Percentiles rank a stretch among this genome's conserved stretches.
These are phyloP conservation scores for Rosa rugosa DNA, from an alignment of 306 rosid genomes.

Conservation along the genomic window DNA sequence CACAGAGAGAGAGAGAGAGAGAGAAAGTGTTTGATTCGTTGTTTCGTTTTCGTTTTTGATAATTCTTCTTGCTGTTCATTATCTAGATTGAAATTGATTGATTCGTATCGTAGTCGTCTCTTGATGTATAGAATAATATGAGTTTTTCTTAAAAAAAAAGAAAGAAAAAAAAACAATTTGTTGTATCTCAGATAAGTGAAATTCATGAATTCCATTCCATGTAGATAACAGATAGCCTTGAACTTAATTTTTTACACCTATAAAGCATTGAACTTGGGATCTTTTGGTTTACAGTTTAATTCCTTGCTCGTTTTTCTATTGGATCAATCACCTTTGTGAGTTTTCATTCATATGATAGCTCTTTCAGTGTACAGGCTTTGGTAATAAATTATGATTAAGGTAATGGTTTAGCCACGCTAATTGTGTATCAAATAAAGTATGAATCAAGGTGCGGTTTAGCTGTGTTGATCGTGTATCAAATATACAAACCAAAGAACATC, in stretches of 20 bases:
- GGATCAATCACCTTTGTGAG: background rate
- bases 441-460: background rate
- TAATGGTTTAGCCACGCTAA: background rate
- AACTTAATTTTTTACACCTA: background rate
- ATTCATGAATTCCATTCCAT: background rate
- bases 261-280: background rate
- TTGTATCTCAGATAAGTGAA: no score
- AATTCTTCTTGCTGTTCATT: no score
- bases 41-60: no score
- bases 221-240: background rate
- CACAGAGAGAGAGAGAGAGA: no score
- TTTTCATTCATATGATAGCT: background rate
- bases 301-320: background rate
- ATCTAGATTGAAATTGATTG: no score
- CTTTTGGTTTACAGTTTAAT: background rate
- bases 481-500: conserved; percentile 10
- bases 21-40: no score
- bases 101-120: no score
- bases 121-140: no score
- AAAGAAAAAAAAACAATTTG: no score
- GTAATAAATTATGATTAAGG: background rate
- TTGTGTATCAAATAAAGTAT: background rate
- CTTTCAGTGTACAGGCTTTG: background rate
- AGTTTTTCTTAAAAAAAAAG: no score
- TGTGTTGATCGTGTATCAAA: background rate